Conservation (phyloP, 73 alveolate genomes). For the Symbiodinium natans region DNA sequence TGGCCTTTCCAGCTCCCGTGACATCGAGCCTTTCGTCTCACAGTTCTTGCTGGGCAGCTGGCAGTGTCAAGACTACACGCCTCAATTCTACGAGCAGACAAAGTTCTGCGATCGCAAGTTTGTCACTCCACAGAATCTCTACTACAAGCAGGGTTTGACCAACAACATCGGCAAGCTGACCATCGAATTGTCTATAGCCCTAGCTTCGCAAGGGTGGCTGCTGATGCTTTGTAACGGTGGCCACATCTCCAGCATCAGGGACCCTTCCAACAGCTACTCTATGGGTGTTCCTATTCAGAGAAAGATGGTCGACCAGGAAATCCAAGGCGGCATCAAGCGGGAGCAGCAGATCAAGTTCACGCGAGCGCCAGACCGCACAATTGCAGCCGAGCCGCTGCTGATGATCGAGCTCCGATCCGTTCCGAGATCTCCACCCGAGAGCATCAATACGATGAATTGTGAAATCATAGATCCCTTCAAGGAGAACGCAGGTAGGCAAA, state of each 20-base stretch:
- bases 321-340: not conserved
- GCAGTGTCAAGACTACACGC: not conserved
- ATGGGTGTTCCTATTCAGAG: not conserved
- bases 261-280: not conserved
- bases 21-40: slow-evolving; percentile 33
- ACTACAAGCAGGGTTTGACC: not conserved
- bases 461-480: not conserved
- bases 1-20: slow-evolving; percentile 44
- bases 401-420: slow-evolving; percentile 16
- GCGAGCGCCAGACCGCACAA: not conserved
- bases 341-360: slow-evolving; percentile 31
- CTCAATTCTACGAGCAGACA: not conserved
- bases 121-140: not conserved
- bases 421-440: not conserved
- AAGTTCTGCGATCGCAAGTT: not conserved
- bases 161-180: slow-evolving; percentile 19
- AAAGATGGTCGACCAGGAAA: not conserved
- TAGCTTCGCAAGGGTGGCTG: not conserved
- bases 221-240: slow-evolving; percentile 9
- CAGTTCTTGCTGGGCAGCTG: slow-evolving; percentile 11
- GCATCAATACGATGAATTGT: not conserved
- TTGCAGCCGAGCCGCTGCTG: not conserved
- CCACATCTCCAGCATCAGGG: not conserved
- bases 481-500: not conserved
- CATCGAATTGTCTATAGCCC: not conserved